These are phyloP conservation scores for Diphasiastrum complanatum DNA, from an alignment of 83 land plant genomes.

Conservation along the genomic window DNA sequence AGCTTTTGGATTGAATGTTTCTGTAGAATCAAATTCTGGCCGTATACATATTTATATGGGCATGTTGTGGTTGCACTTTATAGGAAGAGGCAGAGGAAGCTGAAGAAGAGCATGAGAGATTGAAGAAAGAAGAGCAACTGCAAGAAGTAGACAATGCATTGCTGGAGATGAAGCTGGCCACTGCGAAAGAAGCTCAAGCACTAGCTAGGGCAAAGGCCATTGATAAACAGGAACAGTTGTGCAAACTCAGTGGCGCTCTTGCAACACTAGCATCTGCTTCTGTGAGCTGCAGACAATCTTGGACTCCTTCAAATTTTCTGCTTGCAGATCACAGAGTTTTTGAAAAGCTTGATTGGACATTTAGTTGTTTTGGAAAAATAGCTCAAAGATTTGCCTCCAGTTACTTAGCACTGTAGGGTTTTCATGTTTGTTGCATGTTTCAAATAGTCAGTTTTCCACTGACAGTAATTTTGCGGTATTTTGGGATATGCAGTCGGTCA, in stretches of 20 bases:
- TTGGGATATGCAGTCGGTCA: constrained; percentile 29
- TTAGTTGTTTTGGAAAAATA: constrained; percentile 1
- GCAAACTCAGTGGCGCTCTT: constrained; percentile 37
- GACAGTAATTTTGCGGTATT: neutral
- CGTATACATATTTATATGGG: neutral
- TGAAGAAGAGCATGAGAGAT: constrained; percentile 8
- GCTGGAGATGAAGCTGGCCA: constrained; percentile 31
- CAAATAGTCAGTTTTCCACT: neutral
- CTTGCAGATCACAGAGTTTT: neutral
- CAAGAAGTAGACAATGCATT: constrained; percentile 19
- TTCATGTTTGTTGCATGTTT: neutral
- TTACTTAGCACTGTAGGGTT: neutral
- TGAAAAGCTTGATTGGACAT: neutral
- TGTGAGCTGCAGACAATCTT: constrained; percentile 6
- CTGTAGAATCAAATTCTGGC: neutral
- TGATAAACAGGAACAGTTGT: constrained; percentile 37
- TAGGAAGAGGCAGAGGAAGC: constrained; percentile 26
- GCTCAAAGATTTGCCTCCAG: neutral
- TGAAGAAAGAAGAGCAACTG: constrained; percentile 1
- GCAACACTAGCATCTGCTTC: constrained; percentile 43
- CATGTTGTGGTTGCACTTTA: neutral
- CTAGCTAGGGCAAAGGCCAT: constrained; percentile 26
- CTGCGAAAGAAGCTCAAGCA: constrained; percentile 30
- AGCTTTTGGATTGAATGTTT: too few relatives aligned
- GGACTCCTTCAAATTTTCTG: neutral